Base-by-base conservation (phyloP, 2,329 filamentous ascomycete species). In the Diaporthe australafricana region DNA sequence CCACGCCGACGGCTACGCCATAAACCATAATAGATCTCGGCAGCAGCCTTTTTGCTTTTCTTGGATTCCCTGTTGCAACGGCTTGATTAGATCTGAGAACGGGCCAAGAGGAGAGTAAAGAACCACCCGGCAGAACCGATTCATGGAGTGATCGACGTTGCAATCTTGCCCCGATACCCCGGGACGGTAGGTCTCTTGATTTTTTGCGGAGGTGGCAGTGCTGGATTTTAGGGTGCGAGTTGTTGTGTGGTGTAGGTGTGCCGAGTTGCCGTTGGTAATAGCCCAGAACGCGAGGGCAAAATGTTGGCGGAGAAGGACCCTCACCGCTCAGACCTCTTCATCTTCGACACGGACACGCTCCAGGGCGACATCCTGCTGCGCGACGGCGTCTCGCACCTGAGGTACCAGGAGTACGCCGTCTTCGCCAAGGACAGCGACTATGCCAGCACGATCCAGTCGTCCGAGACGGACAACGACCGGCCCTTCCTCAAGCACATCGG, bases 361-460 rank as follows among this genome's bases (percentile, higher is more conserved):
- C 78, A 80, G 50, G 75, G 75, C n/a, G 79, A 80, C 63, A 77
- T 82, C 53, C 77, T 82, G n/a, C 75, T 83, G 56, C 77, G 75
- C 7, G 76, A 78, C 12, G 73, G 78, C 5, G 75, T 75, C 5
- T 82, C 81, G 27, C 79, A 80, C 66, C 76, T 82, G 38, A 81
- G 80, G 66, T 83, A 82, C 47, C 81, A 83, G 42, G 81, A 83
- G 74, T 83, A 82, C 60, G 81, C 81, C 30, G 80, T 82, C 50
- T 83, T 80, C 50, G 56, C 72, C 22, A 62, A 73, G 56, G 72
- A 71, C 50, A 27, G 32, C 32, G 71, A 73, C 69, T 73, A 69
- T 16, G 69, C 69, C 79, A 77, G 53, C 74, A 75, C 68, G 69
- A 72, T 40, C 72, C 76, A 57, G 74, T 74, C 14, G 52, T 73